A percentile compares a stretch with the other conserved stretches of the same genome.
These are phyloP conservation scores for Cadophora gregata DNA, from an alignment of 2,329 filamentous ascomycete species.

Conservation along the genomic window DNA sequence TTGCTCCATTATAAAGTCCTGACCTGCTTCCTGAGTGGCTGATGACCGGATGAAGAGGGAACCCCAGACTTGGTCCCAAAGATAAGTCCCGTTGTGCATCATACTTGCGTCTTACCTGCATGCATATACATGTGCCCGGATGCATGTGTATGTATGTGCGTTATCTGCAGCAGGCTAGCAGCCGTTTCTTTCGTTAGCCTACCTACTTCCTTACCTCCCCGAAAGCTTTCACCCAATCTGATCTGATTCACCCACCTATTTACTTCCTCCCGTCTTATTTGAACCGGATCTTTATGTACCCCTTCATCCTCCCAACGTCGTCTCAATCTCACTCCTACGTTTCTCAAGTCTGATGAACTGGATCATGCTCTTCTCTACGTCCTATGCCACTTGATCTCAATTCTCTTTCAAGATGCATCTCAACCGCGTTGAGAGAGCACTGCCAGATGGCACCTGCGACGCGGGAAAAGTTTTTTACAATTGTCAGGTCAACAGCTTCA, in stretches of 20 bases:
- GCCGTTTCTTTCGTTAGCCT: slow-evolving; percentile 5
- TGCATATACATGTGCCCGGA: slow-evolving; percentile 4
- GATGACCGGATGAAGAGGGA: slow-evolving; percentile 3
- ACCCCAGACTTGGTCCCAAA: slow-evolving; percentile 8
- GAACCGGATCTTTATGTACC: slow-evolving; percentile 18
- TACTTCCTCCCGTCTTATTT: slow-evolving; percentile 11
- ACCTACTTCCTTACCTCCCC: no score
- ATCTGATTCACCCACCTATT: not conserved
- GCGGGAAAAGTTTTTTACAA: slow-evolving; percentile 44
- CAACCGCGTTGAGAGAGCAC: slow-evolving; percentile 13
- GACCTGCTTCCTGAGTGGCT: not conserved
- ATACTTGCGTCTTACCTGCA: not conserved
- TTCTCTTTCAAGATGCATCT: slow-evolving; percentile 23
- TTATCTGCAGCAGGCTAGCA: not conserved
- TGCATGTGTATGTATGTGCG: not conserved
- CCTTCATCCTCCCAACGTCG: not conserved
- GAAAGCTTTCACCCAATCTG: not conserved
- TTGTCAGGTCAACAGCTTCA: slow-evolving; percentile 48
- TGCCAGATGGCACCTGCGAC: slow-evolving; percentile 17
- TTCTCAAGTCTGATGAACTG: not conserved
- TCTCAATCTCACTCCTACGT: not conserved
- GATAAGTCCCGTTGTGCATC: slow-evolving; percentile 14
- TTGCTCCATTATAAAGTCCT: not conserved
- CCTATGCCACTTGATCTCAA: slow-evolving; percentile 4
- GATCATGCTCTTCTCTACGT: not conserved